Base-by-base conservation (phyloP, 768 basidiomycete species). In the Xanthoconium purpureum region DNA sequence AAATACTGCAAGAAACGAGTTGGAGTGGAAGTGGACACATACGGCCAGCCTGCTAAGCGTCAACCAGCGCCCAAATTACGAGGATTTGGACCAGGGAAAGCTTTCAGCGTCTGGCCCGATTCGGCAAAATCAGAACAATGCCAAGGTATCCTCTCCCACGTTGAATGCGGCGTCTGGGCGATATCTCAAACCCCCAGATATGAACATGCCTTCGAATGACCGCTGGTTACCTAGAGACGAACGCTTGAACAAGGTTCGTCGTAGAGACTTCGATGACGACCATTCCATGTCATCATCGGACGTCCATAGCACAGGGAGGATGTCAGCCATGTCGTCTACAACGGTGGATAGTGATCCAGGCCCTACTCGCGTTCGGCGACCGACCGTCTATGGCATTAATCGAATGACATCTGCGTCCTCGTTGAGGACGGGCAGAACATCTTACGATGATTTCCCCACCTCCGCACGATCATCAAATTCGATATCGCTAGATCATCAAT, bases 231-330 rank as follows among this genome's bases (percentile, higher is more conserved):
- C 70, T 15, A 75, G 78, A 45, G 80, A 81, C 47, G 87, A 89
- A 66, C 80, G 87, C 28, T 71, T 87, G 66, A 74, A 81, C 52
- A 94, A 94, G 77, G 88, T 84, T 58, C 82, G 92, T 60, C 82
- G 89, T 67, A 77, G 89, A 67, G 90, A 93, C 64, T 88, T 81
- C 62, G 93, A 95, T 73, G 93, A 94, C 66, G 92, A 93, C 65
- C 91, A 89, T 66, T 94, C 93, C 32, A 89, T 92, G 82, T 92
- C 91, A 52, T 91, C 89, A 30, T 91, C 89, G 46, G 93, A 94
- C 62, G 77, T 94, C 32, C 88, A 88, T 61, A 89, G 85, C 67
- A 75, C 84, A 51, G 81, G 85, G 40, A 84, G 84, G 53, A 81
- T 88, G 77, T 92, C 90, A 7, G 81, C 84, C 35, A 83, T 89